phyloP scores from a whole-genome alignment of 352 stramenopile species.

The Globisporangium irregulare region DNA sequence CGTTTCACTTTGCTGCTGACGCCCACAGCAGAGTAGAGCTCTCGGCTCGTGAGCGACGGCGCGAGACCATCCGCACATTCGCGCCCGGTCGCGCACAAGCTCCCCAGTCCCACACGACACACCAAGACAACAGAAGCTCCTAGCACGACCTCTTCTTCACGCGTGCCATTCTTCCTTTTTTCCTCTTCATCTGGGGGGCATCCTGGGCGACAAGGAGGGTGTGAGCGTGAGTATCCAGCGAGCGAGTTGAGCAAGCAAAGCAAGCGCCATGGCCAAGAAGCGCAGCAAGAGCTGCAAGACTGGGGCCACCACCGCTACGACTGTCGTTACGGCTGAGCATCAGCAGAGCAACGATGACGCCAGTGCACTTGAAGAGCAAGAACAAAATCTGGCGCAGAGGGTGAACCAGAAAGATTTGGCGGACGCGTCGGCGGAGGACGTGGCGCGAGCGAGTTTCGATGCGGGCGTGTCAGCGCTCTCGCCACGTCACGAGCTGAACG shows the following conservation, averaged over 20 bases:
- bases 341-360: not conserved
- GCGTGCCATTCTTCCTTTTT: not conserved
- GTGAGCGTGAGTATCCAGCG: not conserved
- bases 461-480: constrained; percentile 8
- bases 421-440: constrained; percentile 9
- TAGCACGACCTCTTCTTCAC: not conserved
- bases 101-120: not conserved
- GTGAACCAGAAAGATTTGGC: constrained; percentile 11
- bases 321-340: not conserved
- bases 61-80: constrained; percentile 5
- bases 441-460: constrained; percentile 7
- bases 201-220: not conserved
- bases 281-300: constrained; percentile 12
- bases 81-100: not conserved
- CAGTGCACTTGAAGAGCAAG: not conserved
- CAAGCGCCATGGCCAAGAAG: constrained; percentile 6
- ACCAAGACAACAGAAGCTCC: not conserved
- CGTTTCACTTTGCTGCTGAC: constrained; percentile 2
- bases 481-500: constrained; percentile 22
- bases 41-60: not conserved
- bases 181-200: not conserved
- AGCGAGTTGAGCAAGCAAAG: not conserved
- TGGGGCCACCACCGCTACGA: not conserved
- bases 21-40: not conserved
- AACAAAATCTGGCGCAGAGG: not conserved